Percentiles rank a stretch among this genome's conserved stretches.
Evolutionary conservation across 2,329 filamentous ascomycete genomes (phyloP).

Genomic region (Microdochium paspali): DNA sequence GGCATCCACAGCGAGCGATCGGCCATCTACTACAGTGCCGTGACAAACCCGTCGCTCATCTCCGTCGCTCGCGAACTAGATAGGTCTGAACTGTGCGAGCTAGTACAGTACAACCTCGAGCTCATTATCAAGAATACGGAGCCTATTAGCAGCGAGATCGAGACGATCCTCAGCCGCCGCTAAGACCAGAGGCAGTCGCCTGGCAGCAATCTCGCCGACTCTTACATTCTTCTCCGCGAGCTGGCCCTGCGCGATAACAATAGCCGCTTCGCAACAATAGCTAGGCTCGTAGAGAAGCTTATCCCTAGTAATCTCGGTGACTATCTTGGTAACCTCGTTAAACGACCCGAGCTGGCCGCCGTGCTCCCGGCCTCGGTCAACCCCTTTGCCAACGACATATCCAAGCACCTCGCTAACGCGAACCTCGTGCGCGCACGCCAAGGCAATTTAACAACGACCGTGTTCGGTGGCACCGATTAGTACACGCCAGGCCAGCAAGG

Average conservation of each 20-base stretch:
- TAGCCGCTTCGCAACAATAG: slow-evolving; percentile 8
- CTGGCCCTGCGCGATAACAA: slow-evolving; percentile 7
- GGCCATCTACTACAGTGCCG: slow-evolving; percentile 9
- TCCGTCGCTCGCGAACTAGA: slow-evolving; percentile 9
- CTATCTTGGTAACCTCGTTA: slow-evolving; percentile 7
- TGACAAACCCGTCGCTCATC: slow-evolving; percentile 9
- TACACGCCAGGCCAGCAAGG: slow-evolving; percentile 5
- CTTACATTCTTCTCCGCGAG: slow-evolving; percentile 9
- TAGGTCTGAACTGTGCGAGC: slow-evolving; percentile 5
- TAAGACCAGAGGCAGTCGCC: slow-evolving; percentile 8
- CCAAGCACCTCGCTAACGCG: slow-evolving; percentile 6
- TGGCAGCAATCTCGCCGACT: slow-evolving; percentile 6
- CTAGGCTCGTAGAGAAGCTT: slow-evolving; percentile 7
- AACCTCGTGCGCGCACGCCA: slow-evolving; percentile 7
- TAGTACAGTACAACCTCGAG: slow-evolving; percentile 9
- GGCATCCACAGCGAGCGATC: slow-evolving; percentile 11
- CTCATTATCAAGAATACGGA: slow-evolving; percentile 8
- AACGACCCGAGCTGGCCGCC: slow-evolving; percentile 7
- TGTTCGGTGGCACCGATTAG: slow-evolving; percentile 9
- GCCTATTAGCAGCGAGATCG: slow-evolving; percentile 8
- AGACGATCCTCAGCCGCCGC: slow-evolving; percentile 8
- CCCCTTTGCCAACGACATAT: slow-evolving; percentile 8
- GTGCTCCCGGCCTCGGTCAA: slow-evolving; percentile 5
- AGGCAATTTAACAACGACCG: slow-evolving; percentile 7
- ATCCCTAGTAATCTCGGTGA: slow-evolving; percentile 5